Evolutionary conservation across 352 stramenopile genomes (phyloP), one percentile per base, ranked within the genome.

Genomic region (Pythium vanterpoolii): DNA sequence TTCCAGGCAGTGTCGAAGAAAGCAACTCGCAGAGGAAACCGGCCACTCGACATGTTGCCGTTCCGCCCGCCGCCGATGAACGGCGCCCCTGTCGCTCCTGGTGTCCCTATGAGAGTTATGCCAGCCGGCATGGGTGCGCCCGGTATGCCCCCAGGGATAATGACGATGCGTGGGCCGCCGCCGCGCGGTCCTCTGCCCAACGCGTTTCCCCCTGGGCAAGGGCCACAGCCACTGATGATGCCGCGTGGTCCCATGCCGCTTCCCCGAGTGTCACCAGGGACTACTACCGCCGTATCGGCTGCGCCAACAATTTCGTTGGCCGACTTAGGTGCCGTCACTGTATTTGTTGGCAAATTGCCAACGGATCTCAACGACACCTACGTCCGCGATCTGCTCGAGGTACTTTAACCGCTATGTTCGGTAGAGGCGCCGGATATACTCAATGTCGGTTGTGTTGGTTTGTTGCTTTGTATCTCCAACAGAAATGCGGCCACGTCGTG

Each of bases 291-390:
- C 27, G 16, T 23, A 44, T 13, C 10, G 5, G 14, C 38, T 10
- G 43, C 51, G 8, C 62, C 58, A 23, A 8, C 57, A 39, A 49
- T 57, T n/a, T 40, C 60, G 39, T 26, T 66, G 11, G 24, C 27
- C 2, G 72, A 77, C 16, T 65, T 65, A 4, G 72, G 60, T 13
- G 62, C 71, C 24, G 47, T 81, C 27, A 76, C 66, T 31, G 64
- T 82, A 42, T 85, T 85, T 65, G 71, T 85, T 19, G 75, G 75
- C 42, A 77, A 85, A 48, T 40, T 85, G n/a, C 75, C 75, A 11
- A 63, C 65, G 13, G 73, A 82, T 67, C 56, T 85, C 13, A 73
- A 79, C 53, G 75, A 85, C 56, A 74, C 66, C 33, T 74, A 80
- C 68, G 70, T 85, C 45, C 75, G 75, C 28, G 68, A 77, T 51